Conservation (phyloP, 306 rosid species). For the Myrica gale region DNA sequence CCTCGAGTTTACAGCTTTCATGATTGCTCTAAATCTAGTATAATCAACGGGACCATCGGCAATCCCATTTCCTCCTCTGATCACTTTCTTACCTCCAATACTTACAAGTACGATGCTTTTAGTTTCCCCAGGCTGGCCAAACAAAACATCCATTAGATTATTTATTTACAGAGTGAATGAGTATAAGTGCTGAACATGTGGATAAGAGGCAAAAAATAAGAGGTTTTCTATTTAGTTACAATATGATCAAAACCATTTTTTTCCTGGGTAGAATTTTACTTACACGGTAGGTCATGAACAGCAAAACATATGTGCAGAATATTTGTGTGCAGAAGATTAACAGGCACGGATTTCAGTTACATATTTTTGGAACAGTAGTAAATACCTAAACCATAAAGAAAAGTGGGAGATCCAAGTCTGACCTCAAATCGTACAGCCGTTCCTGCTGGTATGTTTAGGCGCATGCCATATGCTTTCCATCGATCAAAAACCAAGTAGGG, state of each 20-base stretch:
- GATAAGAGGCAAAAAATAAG: not conserved
- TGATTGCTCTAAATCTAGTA: constrained; percentile 43
- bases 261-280: not conserved
- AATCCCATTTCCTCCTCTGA: constrained; percentile 79
- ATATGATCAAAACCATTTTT: not conserved
- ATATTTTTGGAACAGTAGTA: constrained; percentile 6
- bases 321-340: not conserved
- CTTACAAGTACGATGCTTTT: constrained; percentile 72
- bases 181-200: constrained; percentile 11
- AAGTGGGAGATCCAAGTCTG: constrained; percentile 6
- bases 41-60: constrained; percentile 62
- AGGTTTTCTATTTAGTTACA: not conserved
- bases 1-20: constrained; percentile 47
- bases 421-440: constrained; percentile 92
- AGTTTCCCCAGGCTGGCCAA: constrained; percentile 76
- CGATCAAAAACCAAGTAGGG: constrained; percentile 77
- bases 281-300: not conserved
- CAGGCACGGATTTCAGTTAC: not conserved
- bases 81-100: constrained; percentile 73
- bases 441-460: constrained; percentile 86
- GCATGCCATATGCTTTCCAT: constrained; percentile 77
- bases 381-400: constrained; percentile 8
- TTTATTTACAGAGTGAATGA: constrained; percentile 10
- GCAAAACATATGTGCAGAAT: not conserved
- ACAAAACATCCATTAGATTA: constrained; percentile 29